Evolutionary conservation across 805 yeast species (phyloP).

Genomic region (Blastobotrys attinorum): DNA sequence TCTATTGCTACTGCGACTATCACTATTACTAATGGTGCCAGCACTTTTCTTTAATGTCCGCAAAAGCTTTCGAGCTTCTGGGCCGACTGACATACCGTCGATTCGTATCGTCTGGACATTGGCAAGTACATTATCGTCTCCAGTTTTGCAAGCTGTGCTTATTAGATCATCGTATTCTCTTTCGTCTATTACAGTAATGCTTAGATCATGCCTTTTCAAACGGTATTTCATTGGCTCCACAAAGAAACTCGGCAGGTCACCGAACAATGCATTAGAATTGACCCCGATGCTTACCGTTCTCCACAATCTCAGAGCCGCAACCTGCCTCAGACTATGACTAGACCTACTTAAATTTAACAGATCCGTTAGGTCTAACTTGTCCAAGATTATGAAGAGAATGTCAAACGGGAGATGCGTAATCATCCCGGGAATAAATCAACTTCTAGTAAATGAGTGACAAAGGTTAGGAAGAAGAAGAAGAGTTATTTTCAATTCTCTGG

Average conservation of each 20-base stretch:
- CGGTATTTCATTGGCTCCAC: neutral
- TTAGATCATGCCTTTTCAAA: no score
- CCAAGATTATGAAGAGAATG: neutral
- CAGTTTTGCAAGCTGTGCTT: neutral
- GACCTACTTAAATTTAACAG: neutral
- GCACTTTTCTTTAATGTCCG: no score
- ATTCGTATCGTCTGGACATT: neutral
- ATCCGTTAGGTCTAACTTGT: neutral
- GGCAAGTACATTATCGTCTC: neutral
- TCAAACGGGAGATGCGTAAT: neutral
- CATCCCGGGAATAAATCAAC: no score
- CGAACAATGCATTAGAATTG: neutral
- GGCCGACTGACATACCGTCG: neutral
- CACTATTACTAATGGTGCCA: no score
- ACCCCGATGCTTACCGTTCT: neutral
- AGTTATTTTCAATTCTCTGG: no score
- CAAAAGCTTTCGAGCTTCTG: no score
- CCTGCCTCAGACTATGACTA: neutral
- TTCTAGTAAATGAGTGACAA: no score
- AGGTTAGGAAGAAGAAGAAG: no score
- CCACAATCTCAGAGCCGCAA: neutral
- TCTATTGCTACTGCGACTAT: no score
- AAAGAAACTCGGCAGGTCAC: neutral
- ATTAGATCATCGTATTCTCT: neutral
- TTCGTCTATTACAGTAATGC: neutral